Base-by-base conservation (phyloP, 805 yeast genomes). In the Priceomyces haplophilus region DNA sequence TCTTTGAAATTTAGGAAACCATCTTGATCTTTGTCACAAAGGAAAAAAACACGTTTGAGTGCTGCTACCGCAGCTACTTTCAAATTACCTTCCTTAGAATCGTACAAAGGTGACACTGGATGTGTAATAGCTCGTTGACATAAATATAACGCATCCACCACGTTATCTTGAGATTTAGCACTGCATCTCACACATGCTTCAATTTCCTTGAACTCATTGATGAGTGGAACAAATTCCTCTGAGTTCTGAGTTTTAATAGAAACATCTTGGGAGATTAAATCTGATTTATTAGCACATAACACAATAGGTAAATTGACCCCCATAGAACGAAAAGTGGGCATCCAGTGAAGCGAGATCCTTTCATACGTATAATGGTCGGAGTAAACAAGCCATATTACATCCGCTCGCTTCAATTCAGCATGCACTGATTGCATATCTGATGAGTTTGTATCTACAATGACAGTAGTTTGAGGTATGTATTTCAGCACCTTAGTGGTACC, bases 291-390 rank as follows among this genome's bases (percentile, higher is more conserved):
- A 42, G 90, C 89, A 62, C 95, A 85, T 2, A 93, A 67, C 1
- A 93, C 88, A n/a, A 93, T 83, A 0, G 99, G 99, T 11, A 91
- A 62, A 56, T 93, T 93, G 44, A 91, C 88, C 3, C 99, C 99
- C 76, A 88, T 73, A 0, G 96, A 87, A 47, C 99, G 73, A 54
- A 93, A 84, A 72, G 84, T 78, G 40, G 95, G 93, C 77, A 93
- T 83, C 99, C 99, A 93, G 61, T 89, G 89, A 18, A 91, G 69
- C 2, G 96, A 82, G 3, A 93, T 80, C 37, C 98, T 73, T 59
- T 93, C 98, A 58, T 89, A 93, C 0, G 98, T 88, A 58, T 89
- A 93, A 55, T 89, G 96, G 56, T 90, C 98, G 3, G 93, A 79
- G 58, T 90, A 93, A 0, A 93, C 88, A n/a, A 93, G 74, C 91